A percentile compares a stretch with the other conserved stretches of the same genome.
Conservation (phyloP, 352 stramenopile genomes). For the Peronospora belbahrii region DNA sequence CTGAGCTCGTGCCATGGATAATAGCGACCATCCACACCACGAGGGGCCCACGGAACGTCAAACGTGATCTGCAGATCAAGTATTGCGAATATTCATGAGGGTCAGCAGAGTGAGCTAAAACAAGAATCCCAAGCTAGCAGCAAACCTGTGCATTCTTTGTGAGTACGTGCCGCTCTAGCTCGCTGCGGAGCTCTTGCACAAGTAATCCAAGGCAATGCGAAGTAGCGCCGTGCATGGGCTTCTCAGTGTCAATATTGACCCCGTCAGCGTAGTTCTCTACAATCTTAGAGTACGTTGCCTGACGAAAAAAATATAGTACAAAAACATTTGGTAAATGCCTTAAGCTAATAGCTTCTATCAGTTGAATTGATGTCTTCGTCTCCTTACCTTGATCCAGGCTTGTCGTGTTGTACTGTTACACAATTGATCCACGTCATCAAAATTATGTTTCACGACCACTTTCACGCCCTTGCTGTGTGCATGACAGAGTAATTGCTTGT, state of each 20-base stretch:
- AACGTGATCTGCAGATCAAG: conserved; percentile 54
- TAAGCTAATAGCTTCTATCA: not conserved
- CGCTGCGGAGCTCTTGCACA: conserved; percentile 52
- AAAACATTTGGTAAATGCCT: not conserved
- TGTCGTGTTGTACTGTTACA: conserved; percentile 42
- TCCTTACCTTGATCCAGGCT: conserved; percentile 35
- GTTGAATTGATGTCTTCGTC: not conserved
- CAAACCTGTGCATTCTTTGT: conserved; percentile 58
- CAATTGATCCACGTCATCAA: conserved; percentile 53
- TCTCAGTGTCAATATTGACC: conserved; percentile 82
- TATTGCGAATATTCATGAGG: conserved; percentile 1
- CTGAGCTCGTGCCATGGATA: conserved; percentile 76
- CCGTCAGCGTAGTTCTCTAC: conserved; percentile 64
- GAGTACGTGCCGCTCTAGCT: conserved; percentile 42
- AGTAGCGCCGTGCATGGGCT: conserved; percentile 36
- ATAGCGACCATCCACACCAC: conserved; percentile 71
- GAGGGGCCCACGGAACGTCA: conserved; percentile 71
- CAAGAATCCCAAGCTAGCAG: not conserved
- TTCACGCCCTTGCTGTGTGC: conserved; percentile 71
- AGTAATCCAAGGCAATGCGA: conserved; percentile 47
- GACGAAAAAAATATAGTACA: not conserved
- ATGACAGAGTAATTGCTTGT: conserved; percentile 76
- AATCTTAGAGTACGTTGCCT: conserved; percentile 53
- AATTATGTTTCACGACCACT: conserved; percentile 77
- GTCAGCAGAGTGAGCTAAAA: not conserved